A percentile compares a stretch with the other conserved stretches of the same genome.
phyloP scores from a whole-genome alignment of 176 grass and related monocot genomes.

The Phoenix dactylifera region DNA sequence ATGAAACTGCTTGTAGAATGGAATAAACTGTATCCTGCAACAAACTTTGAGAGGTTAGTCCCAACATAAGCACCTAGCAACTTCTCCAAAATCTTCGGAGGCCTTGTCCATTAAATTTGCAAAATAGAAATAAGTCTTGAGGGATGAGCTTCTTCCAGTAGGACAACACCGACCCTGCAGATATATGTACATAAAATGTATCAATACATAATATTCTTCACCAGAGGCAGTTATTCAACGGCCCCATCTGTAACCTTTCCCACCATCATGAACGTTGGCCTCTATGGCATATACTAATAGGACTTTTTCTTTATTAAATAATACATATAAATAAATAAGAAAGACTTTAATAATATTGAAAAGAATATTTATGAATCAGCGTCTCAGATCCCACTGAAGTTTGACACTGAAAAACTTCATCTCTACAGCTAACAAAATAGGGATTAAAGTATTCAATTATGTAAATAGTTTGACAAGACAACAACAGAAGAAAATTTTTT shows the following conservation, averaged over 20 bases:
- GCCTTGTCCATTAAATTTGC: constrained; percentile 44
- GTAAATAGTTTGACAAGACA: too few relatives aligned
- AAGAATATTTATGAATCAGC: too few relatives aligned
- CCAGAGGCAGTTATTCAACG: constrained; percentile 27
- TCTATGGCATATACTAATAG: constrained; percentile 1
- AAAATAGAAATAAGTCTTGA: constrained; percentile 48
- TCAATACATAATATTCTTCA: constrained; percentile 48
- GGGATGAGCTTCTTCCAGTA: constrained; percentile 59
- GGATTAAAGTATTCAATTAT: too few relatives aligned
- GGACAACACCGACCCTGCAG: constrained; percentile 37
- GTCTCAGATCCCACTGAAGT: too few relatives aligned
- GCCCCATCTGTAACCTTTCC: constrained; percentile 21
- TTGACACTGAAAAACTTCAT: too few relatives aligned
- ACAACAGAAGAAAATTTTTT: too few relatives aligned
- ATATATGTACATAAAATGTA: constrained; percentile 44
- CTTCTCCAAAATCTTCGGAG: constrained; percentile 60
- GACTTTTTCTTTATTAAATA: too few relatives aligned
- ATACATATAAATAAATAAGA: too few relatives aligned
- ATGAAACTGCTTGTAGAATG: constrained; percentile 66
- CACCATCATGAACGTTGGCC: constrained; percentile 2
- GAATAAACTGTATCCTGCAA: constrained; percentile 94
- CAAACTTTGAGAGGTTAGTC: constrained; percentile 68
- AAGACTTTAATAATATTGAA: too few relatives aligned
- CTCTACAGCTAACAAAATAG: too few relatives aligned
- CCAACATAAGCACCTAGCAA: constrained; percentile 43